A percentile compares a stretch with the other conserved stretches of the same genome.
Conservation (phyloP, 2,329 filamentous ascomycete species). For the Orbilia javanica region DNA sequence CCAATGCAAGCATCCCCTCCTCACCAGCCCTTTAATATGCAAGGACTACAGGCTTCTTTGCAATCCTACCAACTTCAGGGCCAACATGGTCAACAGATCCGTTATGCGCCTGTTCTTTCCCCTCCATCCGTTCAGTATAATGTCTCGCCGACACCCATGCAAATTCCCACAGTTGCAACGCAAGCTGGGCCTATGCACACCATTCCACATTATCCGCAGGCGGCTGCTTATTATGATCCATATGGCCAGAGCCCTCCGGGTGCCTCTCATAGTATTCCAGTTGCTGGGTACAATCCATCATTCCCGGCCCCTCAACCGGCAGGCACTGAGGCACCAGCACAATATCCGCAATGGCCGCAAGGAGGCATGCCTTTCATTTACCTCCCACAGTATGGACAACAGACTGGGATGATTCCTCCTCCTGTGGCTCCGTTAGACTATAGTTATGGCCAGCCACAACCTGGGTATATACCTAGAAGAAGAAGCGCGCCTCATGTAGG, state of each 20-base stretch:
- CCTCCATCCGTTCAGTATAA: constrained; percentile 43
- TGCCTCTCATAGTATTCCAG: constrained; percentile 40
- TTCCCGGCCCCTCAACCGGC: constrained; percentile 34
- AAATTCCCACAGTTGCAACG: constrained; percentile 53
- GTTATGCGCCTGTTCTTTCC: constrained; percentile 52
- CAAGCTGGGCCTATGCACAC: constrained; percentile 42
- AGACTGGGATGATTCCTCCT: constrained; percentile 45
- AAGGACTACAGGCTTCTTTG: constrained; percentile 44
- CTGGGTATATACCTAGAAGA: constrained; percentile 47
- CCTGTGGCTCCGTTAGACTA: constrained; percentile 36
- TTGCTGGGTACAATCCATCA: constrained; percentile 38
- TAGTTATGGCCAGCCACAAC: constrained; percentile 21
- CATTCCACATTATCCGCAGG: constrained; percentile 45
- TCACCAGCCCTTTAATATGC: constrained; percentile 55
- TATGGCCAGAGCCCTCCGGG: constrained; percentile 51
- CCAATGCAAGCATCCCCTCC: constrained; percentile 41
- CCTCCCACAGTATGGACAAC: constrained; percentile 53
- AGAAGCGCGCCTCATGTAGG: constrained; percentile 52
- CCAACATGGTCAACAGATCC: constrained; percentile 49
- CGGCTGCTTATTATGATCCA: constrained; percentile 45
- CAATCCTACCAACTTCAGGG: constrained; percentile 53
- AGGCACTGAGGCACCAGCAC: constrained; percentile 20
- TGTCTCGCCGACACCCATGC: constrained; percentile 49
- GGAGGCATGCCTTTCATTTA: constrained; percentile 56
- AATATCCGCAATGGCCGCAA: constrained; percentile 56